These are phyloP conservation scores for Trametopsis cervina DNA, from an alignment of 768 basidiomycete genomes.

Conservation along the genomic window DNA sequence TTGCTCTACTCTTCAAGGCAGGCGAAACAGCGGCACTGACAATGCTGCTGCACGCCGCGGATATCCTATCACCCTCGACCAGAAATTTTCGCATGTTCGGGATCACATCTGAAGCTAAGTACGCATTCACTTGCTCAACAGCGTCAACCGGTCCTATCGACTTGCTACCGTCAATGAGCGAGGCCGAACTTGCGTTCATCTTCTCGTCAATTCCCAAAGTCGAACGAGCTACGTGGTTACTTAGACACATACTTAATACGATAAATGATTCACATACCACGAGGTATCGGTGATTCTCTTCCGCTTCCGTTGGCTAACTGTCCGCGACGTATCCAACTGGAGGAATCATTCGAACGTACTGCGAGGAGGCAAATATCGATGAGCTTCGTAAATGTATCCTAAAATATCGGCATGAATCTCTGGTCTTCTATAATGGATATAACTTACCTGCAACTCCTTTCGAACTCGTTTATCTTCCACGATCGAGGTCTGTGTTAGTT, in stretches of 20 bases:
- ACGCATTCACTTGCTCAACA: constrained; percentile 53
- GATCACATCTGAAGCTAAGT: constrained; percentile 59
- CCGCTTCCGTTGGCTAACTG: constrained; percentile 65
- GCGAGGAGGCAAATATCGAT: constrained; percentile 73
- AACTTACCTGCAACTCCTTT: constrained; percentile 75
- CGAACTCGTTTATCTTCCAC: constrained; percentile 84
- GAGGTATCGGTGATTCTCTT: constrained; percentile 61
- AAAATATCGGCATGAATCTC: constrained; percentile 1
- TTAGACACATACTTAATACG: background rate
- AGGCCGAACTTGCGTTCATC: constrained; percentile 35
- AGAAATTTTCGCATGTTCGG: constrained; percentile 76
- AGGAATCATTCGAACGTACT: constrained; percentile 69
- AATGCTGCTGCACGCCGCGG: constrained; percentile 74
- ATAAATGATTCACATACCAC: constrained; percentile 33
- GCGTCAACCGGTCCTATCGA: constrained; percentile 32
- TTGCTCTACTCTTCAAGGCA: constrained; percentile 68
- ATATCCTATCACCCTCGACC: constrained; percentile 77
- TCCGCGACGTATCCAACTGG: constrained; percentile 71
- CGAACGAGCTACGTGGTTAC: background rate
- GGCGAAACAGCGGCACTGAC: constrained; percentile 80
- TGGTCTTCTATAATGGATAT: no score
- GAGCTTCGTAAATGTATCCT: constrained; percentile 84
- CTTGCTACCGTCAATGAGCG: constrained; percentile 28
- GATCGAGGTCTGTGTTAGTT: constrained; percentile 82
- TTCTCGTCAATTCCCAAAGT: constrained; percentile 61